Conservation (phyloP, 2,329 filamentous ascomycete genomes). For the Phymatotrichopsis omnivora region DNA sequence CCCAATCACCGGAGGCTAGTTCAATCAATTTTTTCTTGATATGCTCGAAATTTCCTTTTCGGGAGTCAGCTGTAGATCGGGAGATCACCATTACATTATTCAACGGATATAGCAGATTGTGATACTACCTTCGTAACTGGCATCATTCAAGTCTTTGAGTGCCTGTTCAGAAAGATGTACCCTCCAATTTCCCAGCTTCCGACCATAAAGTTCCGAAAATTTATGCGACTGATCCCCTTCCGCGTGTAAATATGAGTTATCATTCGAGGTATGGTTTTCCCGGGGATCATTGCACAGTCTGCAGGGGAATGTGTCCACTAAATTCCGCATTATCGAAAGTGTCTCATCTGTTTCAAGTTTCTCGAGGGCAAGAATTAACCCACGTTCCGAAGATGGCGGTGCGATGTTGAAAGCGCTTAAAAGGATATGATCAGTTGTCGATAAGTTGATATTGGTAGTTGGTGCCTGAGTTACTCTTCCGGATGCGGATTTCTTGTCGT, state of each 20-base stretch:
- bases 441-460: background rate
- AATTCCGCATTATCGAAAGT: background rate
- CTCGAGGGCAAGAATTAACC: background rate
- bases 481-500: background rate
- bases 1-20: constrained; percentile 24
- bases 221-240: background rate
- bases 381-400: background rate
- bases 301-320: constrained; percentile 21
- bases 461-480: background rate
- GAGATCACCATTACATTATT: background rate
- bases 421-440: background rate
- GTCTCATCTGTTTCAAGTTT: constrained; percentile 4
- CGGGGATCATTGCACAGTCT: constrained; percentile 3
- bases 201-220: constrained; percentile 11
- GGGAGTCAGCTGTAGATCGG: background rate
- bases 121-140: constrained; percentile 8
- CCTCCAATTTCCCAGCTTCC: constrained; percentile 20
- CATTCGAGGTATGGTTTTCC: background rate
- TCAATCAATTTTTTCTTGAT: constrained; percentile 13
- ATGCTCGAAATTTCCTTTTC: constrained; percentile 14
- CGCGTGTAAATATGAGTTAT: constrained; percentile 1
- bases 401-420: constrained; percentile 1
- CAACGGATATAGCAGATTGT: background rate
- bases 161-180: constrained; percentile 19
- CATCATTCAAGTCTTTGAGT: constrained; percentile 20